Conservation (phyloP, 2,329 filamentous ascomycete genomes). For the Pseudohalonectria lignicola region DNA sequence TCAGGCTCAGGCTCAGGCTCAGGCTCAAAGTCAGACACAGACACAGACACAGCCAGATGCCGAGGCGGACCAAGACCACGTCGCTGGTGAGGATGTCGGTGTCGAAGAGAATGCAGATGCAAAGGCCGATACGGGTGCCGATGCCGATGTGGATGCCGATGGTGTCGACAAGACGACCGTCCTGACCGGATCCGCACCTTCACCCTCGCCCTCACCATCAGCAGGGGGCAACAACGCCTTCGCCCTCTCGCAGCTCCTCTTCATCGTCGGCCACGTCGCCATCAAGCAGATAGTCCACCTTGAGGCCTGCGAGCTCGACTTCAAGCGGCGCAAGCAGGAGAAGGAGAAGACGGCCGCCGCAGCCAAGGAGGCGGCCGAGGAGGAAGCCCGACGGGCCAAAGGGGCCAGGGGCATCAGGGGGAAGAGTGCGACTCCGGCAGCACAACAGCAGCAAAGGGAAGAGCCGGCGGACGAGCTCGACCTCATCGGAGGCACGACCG, state of each 20-base stretch:
- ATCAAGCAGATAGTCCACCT: constrained; percentile 99
- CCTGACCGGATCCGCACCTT: neutral
- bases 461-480: constrained; percentile 83
- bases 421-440: constrained; percentile 17
- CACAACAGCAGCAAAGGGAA: constrained; percentile 40
- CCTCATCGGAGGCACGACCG: constrained; percentile 90
- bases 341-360: constrained; percentile 58
- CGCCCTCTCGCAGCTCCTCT: constrained; percentile 79
- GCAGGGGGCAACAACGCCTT: constrained; percentile 58
- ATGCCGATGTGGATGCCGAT: neutral
- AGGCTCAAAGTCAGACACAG: no score
- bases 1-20: constrained; percentile 36
- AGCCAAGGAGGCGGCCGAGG: constrained; percentile 27
- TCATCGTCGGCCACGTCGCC: constrained; percentile 90
- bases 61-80: constrained; percentile 4
- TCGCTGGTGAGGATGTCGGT: neutral
- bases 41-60: constrained; percentile 13
- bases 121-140: constrained; percentile 16
- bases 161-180: neutral
- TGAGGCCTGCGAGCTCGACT: constrained; percentile 94
- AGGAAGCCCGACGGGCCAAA: constrained; percentile 15
- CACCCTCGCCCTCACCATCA: no score
- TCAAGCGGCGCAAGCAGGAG: constrained; percentile 90
- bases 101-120: constrained; percentile 4
- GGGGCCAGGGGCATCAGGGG: constrained; percentile 22